These are phyloP conservation scores for Termitomyces sp. DNA, from an alignment of 768 basidiomycete genomes.

Conservation along the genomic window DNA sequence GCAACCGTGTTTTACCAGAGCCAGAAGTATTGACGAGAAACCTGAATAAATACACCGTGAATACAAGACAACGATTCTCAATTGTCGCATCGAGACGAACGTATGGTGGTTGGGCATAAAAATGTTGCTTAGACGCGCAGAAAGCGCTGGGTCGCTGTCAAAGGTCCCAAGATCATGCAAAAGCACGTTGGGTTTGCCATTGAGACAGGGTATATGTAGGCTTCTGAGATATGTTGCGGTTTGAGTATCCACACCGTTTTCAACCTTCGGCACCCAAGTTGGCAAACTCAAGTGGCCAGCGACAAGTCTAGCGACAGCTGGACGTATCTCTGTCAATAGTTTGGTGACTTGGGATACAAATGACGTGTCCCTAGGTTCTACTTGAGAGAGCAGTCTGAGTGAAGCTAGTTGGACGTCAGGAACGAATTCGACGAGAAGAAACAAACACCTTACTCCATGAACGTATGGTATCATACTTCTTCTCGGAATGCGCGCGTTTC, in stretches of 20 bases:
- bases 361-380: constrained; percentile 14
- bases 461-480: constrained; percentile 32
- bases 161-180: constrained; percentile 43
- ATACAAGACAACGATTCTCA: not conserved
- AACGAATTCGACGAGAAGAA: not conserved
- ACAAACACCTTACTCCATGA: constrained; percentile 21
- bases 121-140: constrained; percentile 36
- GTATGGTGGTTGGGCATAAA: constrained; percentile 45
- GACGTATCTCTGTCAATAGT: constrained; percentile 29
- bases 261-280: constrained; percentile 27
- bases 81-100: constrained; percentile 23
- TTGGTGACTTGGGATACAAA: constrained; percentile 19
- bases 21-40: constrained; percentile 49
- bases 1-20: constrained; percentile 44
- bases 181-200: constrained; percentile 40
- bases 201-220: constrained; percentile 34
- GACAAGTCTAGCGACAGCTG: constrained; percentile 31
- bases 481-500: constrained; percentile 28
- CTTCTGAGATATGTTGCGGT: constrained; percentile 26
- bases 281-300: constrained; percentile 32
- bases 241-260: constrained; percentile 20
- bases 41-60: constrained; percentile 19
- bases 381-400: constrained; percentile 10
- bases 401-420: constrained; percentile 8
- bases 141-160: constrained; percentile 27